Evolutionary conservation across 805 yeast genomes (phyloP), one percentile per base, ranked within the genome.

Genomic region (Suhomyces sp.): DNA sequence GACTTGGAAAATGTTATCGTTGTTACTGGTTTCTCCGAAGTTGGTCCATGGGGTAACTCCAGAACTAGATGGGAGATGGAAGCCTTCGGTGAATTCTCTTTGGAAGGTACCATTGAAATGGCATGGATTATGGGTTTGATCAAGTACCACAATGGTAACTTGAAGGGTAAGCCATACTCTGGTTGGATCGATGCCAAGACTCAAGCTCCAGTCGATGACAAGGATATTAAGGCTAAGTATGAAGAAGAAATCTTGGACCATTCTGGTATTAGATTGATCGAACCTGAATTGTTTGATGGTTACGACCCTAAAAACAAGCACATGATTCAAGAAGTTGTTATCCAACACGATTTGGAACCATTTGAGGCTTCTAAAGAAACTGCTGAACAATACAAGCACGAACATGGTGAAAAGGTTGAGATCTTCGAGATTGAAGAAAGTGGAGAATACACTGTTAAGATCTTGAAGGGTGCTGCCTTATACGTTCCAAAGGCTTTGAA

Each of bases 11-110:
- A 79, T 49, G 93, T 88, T 40, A 77, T 91, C 48, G 99, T 93
- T 46, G 91, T 93, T 42, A 91, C 98, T 30, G 99, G 99, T 68
- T 93, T 91, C 72, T 74, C 96, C 46, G 99, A 93, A 70, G 98
- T 93, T 51, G 95, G 97, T 59, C 98, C 98, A 56, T 95, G 97
- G 96, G 98, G 98, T 78, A 88, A 90, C 63, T 70, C 98, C 24
- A 85, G 98, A 77, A 93, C 98, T 38, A 81, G 98, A 76, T 93
- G 98, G 98, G 98, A 93, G 68, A 93, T 93, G 95, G 98, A 93
- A 71, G 87, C 97, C 29, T 50, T 63, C 42, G 98, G 98, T 55
- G 88, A 85, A 58, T 93, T 93, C 68, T 90, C 97, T 7, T 72
- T 93, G 52, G 98, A 93, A 69, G 98, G 98, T 57, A 84, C 96